phyloP scores from a whole-genome alignment of 1,139 yeast species.

The Pichia sp. region DNA sequence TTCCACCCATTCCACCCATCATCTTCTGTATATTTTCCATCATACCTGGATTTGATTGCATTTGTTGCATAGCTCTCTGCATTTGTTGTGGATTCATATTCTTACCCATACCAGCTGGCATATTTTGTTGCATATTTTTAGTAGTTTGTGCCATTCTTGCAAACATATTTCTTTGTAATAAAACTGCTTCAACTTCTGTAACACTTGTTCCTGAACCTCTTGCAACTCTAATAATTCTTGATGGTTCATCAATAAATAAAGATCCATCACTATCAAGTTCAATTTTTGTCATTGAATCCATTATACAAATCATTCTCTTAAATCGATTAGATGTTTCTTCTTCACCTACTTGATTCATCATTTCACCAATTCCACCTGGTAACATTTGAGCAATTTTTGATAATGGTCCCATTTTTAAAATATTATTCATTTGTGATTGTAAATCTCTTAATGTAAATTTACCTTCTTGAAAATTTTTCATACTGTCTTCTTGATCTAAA shows the following conservation, averaged over 20 bases:
- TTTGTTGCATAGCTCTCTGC: constrained; percentile 48
- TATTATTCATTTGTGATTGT: constrained; percentile 92
- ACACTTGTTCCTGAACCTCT: constrained; percentile 95
- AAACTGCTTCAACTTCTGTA: constrained; percentile 87
- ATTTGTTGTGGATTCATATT: constrained; percentile 47
- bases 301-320: constrained; percentile 83
- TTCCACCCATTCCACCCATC: constrained; percentile 40
- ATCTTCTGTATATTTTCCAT: constrained; percentile 51
- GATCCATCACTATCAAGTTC: constrained; percentile 91
- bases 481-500: constrained; percentile 85
- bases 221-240: constrained; percentile 84
- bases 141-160: constrained; percentile 83
- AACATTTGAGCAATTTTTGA: constrained; percentile 93
- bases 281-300: constrained; percentile 94
- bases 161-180: constrained; percentile 92
- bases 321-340: constrained; percentile 80
- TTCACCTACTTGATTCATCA: constrained; percentile 85
- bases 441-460: constrained; percentile 87
- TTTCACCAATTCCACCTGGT: constrained; percentile 82
- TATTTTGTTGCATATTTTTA: constrained; percentile 37
- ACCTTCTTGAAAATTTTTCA: constrained; percentile 92
- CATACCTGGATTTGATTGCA: constrained; percentile 56
- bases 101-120: constrained; percentile 30
- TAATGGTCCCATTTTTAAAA: constrained; percentile 94
- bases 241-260: constrained; percentile 73